phyloP scores from a whole-genome alignment of 75 land plant species.

The Selaginella tamariscina region DNA sequence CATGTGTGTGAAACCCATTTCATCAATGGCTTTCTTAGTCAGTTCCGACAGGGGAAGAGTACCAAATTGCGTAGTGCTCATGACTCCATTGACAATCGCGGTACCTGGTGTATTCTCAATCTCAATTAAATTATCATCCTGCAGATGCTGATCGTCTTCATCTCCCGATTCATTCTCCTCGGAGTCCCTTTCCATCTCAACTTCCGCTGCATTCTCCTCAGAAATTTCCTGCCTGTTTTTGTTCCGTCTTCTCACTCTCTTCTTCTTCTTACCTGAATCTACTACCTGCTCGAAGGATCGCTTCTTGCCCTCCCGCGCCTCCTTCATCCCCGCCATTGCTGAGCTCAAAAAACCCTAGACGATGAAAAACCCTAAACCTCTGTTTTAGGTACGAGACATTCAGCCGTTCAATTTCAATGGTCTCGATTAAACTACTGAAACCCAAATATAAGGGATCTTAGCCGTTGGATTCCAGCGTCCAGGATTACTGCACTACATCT shows the following conservation, averaged over 20 bases:
- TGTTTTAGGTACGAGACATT: too few species aligned
- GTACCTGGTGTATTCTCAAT: slow-evolving; percentile 25
- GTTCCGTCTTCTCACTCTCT: background rate
- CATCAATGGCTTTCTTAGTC: slow-evolving; percentile 58
- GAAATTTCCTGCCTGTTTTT: too few species aligned
- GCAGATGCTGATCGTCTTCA: slow-evolving; percentile 15
- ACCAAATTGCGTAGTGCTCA: slow-evolving; percentile 48
- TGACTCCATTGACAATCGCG: slow-evolving; percentile 47
- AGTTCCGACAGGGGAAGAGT: slow-evolving; percentile 48
- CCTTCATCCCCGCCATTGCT: background rate
- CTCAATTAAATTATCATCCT: slow-evolving; percentile 25
- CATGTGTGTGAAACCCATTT: slow-evolving; percentile 72
- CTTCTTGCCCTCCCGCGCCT: background rate
- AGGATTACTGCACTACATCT: too few species aligned
- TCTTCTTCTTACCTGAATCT: slow-evolving; percentile 2
- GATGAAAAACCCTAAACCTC: too few species aligned
- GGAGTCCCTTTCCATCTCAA: slow-evolving; percentile 7
- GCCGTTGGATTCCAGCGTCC: too few species aligned
- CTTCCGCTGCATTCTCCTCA: slow-evolving; percentile 10
- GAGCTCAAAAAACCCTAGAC: too few species aligned
- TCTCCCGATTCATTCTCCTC: slow-evolving; percentile 14
- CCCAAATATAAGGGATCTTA: too few species aligned
- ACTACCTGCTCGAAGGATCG: background rate
- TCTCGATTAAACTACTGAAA: too few species aligned
- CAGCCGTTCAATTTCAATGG: too few species aligned